Evolutionary conservation across 345 rosid genomes (phyloP).

Genomic region (Rubroshorea leprosula): DNA sequence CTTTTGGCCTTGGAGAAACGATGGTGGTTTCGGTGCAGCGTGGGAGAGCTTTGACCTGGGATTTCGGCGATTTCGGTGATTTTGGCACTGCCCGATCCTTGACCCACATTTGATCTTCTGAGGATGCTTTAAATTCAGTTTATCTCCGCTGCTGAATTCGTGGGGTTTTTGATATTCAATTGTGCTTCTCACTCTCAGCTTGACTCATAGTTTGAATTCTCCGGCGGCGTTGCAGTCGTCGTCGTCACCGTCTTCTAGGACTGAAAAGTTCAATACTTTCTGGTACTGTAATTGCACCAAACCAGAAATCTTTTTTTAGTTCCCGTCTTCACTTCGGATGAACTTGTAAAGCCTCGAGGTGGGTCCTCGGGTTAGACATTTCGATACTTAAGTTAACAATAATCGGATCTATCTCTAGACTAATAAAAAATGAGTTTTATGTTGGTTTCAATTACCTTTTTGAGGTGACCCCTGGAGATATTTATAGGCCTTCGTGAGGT

Average conservation of each 20-base stretch:
- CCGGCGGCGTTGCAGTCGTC: neutral
- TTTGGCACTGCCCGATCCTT: constrained; percentile 55
- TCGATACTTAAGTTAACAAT: no score
- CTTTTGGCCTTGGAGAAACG: constrained; percentile 54
- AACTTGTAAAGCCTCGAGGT: no score
- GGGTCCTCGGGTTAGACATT: no score
- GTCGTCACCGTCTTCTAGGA: neutral
- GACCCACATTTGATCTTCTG: constrained; percentile 60
- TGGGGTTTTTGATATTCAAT: constrained; percentile 2
- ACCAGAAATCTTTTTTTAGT: no score
- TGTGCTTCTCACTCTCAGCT: neutral
- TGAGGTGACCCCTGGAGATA: no score
- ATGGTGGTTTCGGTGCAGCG: constrained; percentile 34
- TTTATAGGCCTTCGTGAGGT: no score
- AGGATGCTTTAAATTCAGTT: no score
- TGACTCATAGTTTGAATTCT: constrained; percentile 9
- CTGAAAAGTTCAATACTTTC: constrained; percentile 11
- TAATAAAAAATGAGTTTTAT: no score
- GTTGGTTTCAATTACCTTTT: no score
- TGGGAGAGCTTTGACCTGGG: constrained; percentile 47
- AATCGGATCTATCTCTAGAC: no score
- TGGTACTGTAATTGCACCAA: no score
- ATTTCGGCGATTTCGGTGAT: constrained; percentile 48
- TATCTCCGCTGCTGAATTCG: neutral
- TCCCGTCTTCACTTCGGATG: no score